These are phyloP conservation scores for Lipomyces japonicus DNA, from an alignment of 805 yeast genomes.

Conservation along the genomic window DNA sequence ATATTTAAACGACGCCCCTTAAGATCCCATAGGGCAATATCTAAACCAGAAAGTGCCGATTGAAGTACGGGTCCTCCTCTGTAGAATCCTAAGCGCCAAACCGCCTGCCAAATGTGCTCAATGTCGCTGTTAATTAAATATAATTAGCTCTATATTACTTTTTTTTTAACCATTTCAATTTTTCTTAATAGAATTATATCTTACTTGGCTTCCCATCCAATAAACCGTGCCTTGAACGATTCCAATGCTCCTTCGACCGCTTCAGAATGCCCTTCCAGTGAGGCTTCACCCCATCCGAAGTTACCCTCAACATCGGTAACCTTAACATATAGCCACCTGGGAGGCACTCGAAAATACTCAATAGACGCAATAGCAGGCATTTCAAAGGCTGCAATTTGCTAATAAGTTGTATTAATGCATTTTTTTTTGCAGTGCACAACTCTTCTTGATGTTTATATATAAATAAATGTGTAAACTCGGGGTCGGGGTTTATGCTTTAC, in stretches of 20 bases:
- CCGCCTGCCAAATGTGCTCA: slow-evolving; percentile 24
- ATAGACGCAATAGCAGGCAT: slow-evolving; percentile 20
- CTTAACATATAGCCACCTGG: slow-evolving; percentile 35
- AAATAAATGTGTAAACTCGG: no score
- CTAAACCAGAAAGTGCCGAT: slow-evolving; percentile 37
- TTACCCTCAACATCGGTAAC: slow-evolving; percentile 33
- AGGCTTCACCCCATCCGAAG: slow-evolving; percentile 37
- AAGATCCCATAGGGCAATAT: slow-evolving; percentile 38
- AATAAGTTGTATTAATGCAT: no score
- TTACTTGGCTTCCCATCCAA: slow-evolving; percentile 35
- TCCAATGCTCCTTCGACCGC: slow-evolving; percentile 38
- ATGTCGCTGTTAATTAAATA: no score
- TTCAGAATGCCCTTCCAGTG: slow-evolving; percentile 37
- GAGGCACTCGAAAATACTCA: slow-evolving; percentile 36
- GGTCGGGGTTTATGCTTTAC: no score
- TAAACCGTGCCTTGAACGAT: slow-evolving; percentile 34
- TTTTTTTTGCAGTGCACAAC: no score
- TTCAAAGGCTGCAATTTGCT: no score
- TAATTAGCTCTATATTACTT: no score
- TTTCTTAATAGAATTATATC: background rate
- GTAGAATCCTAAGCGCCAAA: slow-evolving; percentile 37
- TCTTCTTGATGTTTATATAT: no score
- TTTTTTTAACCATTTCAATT: background rate
- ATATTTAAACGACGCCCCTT: slow-evolving; percentile 37
- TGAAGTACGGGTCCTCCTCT: slow-evolving; percentile 37